These are phyloP conservation scores for Selenicereus undatus DNA, from an alignment of 148 eudicot genomes.

Conservation along the genomic window DNA sequence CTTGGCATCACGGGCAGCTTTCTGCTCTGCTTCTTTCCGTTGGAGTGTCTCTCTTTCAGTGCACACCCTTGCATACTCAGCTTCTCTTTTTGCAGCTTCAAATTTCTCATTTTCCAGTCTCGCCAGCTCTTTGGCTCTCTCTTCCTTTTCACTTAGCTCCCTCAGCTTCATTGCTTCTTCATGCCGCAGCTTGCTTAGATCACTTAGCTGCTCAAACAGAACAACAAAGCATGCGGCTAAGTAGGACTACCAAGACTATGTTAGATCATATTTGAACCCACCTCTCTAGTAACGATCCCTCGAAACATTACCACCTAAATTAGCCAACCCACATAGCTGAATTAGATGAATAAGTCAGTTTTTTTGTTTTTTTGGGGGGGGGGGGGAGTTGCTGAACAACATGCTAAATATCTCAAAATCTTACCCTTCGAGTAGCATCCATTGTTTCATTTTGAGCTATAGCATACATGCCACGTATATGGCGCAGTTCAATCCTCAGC, in stretches of 20 bases:
- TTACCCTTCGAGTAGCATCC: slow-evolving; percentile 81
- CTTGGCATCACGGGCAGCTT: slow-evolving; percentile 50
- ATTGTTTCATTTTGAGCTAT: slow-evolving; percentile 68
- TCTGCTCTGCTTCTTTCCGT: slow-evolving; percentile 62
- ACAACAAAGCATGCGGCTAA: neutral
- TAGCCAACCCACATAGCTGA: neutral
- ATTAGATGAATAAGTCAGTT: neutral
- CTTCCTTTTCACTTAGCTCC: slow-evolving; percentile 50
- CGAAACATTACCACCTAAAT: neutral
- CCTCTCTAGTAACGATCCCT: no score
- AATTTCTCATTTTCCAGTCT: slow-evolving; percentile 50
- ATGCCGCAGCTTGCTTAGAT: slow-evolving; percentile 47
- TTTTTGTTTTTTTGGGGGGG: no score
- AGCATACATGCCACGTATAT: slow-evolving; percentile 71
- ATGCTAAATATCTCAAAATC: neutral
- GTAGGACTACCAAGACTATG: neutral
- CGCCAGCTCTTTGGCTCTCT: slow-evolving; percentile 61
- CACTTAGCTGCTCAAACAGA: slow-evolving; percentile 46
- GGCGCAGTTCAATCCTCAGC: slow-evolving; percentile 73
- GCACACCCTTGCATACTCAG: slow-evolving; percentile 42
- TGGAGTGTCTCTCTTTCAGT: slow-evolving; percentile 57
- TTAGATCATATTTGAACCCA: neutral
- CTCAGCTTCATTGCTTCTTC: slow-evolving; percentile 63
- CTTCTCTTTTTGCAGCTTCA: slow-evolving; percentile 64
- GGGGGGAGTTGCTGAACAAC: neutral